Base-by-base conservation (phyloP, 768 basidiomycete species). In the Tulasnella sp. region DNA sequence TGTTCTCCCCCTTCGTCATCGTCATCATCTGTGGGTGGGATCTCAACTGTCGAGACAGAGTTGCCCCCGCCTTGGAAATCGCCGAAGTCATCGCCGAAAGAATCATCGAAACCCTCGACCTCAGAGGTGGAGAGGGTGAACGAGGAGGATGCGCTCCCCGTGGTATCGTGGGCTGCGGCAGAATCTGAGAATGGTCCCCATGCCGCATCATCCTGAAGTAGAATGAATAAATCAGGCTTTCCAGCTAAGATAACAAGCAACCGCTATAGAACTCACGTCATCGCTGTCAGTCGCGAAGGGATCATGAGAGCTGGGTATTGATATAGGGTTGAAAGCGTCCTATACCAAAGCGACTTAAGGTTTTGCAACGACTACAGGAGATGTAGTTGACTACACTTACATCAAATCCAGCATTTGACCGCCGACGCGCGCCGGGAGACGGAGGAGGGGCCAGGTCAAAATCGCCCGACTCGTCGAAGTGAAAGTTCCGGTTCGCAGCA, bases 181-280 rank as follows among this genome's bases (percentile, higher is more conserved):
- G 81, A 67, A 67, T 88, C 86, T 1, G 87, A 82, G 72, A 91
- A 90, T 4, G 88, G 86, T 1, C 88, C 88, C 69, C 88, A 87
- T n/a, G 72, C 77, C 58, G 85, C 85, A 70, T 86, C 72, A 69
- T 78, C 64, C 47, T 62, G 53, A 38, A 63, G 23, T 15, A 58
- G 8, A 42, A 38, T 38, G 34, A 7, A 38, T 38, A 38, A 15
- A 38, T 38, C 34, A 5, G 15, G 5, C 5, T 38, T 38, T 38
- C 34, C 34, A 38, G 15, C 7, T 38, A 38, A 5, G 15, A 56
- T 27, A 32, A 30, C 53, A 83, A 83, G 49, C 84, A 82, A 27
- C 84, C 79, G 55, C 68, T 73, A 23, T 78, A 78, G 67, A 81
- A 77, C 42, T 77, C 72, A 67, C 68, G 74, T 73, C 0, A 70